Percentiles rank a stretch among this genome's conserved stretches.
These are phyloP conservation scores for Xanthoparmelia taractica DNA, from an alignment of 495 filamentous ascomycete genomes.

Conservation along the genomic window DNA sequence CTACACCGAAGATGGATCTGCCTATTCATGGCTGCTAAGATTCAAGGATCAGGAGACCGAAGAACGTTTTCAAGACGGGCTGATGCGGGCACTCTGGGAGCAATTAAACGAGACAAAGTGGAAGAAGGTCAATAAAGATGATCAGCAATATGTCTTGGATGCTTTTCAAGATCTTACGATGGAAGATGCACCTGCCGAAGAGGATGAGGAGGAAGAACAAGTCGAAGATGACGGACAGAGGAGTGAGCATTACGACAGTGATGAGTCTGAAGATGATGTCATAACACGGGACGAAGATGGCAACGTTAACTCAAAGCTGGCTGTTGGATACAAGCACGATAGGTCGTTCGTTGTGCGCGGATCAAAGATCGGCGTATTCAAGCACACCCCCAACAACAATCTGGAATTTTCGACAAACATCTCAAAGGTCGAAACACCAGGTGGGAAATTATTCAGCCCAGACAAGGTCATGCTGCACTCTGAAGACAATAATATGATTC, in stretches of 20 bases:
- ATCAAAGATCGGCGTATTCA: constrained; percentile 97
- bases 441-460: constrained; percentile 81
- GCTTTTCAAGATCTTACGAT: constrained; percentile 92
- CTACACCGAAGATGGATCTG: constrained; percentile 77
- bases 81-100: constrained; percentile 96
- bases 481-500: constrained; percentile 84
- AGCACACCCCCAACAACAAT: constrained; percentile 85
- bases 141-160: constrained; percentile 88
- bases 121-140: constrained; percentile 82
- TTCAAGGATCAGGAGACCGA: constrained; percentile 76
- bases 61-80: constrained; percentile 83
- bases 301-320: constrained; percentile 87
- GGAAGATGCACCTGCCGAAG: constrained; percentile 61
- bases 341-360: constrained; percentile 94
- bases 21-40: constrained; percentile 90
- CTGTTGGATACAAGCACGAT: constrained; percentile 98
- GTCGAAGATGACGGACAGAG: constrained; percentile 54
- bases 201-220: constrained; percentile 54
- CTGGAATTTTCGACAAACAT: constrained; percentile 97
- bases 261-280: constrained; percentile 85
- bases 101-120: constrained; percentile 93
- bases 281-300: constrained; percentile 64
- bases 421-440: constrained; percentile 85
- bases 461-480: constrained; percentile 98
- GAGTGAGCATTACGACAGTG: constrained; percentile 80